Evolutionary conservation across 345 rosid genomes (phyloP).

Genomic region (Erysimum cheiranthoides): DNA sequence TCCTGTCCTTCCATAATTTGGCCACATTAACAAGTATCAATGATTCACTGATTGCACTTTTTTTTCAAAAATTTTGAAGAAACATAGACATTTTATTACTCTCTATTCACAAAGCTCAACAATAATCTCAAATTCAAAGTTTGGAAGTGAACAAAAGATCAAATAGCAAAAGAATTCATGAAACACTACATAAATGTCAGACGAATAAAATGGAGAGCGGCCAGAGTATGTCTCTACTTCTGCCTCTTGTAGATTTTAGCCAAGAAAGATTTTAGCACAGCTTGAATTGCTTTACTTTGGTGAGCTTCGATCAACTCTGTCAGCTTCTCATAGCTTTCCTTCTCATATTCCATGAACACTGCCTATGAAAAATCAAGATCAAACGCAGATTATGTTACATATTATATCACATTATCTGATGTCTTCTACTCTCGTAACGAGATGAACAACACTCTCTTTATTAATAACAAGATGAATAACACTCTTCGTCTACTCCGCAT

Average conservation of each 20-base stretch:
- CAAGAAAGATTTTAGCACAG: conserved; percentile 84
- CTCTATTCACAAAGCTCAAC: not conserved
- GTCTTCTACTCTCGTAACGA: not conserved
- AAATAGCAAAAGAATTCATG: not conserved
- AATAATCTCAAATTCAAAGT: not conserved
- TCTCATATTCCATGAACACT: conserved; percentile 73
- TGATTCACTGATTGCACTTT: not conserved
- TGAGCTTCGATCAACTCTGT: conserved; percentile 67
- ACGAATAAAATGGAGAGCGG: not conserved
- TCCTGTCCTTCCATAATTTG: not conserved
- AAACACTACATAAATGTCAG: conserved; percentile 3
- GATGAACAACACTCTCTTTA: not conserved
- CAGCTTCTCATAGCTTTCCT: conserved; percentile 72
- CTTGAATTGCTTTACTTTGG: conserved; percentile 73
- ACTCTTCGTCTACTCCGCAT: not conserved
- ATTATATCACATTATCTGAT: not conserved
- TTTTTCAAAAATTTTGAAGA: not conserved
- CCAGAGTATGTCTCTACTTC: conserved; percentile 40
- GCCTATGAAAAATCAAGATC: conserved; percentile 45
- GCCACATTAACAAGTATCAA: conserved; percentile 4
- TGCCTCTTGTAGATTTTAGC: conserved; percentile 91
- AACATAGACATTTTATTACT: not conserved
- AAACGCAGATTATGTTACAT: conserved; percentile 8
- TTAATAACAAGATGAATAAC: no score
- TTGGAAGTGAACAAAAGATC: conserved; percentile 16